Percentiles rank a stretch among this genome's conserved stretches.
phyloP scores from a whole-genome alignment of 345 rosid genomes.

The Cardamine resedifolia region DNA sequence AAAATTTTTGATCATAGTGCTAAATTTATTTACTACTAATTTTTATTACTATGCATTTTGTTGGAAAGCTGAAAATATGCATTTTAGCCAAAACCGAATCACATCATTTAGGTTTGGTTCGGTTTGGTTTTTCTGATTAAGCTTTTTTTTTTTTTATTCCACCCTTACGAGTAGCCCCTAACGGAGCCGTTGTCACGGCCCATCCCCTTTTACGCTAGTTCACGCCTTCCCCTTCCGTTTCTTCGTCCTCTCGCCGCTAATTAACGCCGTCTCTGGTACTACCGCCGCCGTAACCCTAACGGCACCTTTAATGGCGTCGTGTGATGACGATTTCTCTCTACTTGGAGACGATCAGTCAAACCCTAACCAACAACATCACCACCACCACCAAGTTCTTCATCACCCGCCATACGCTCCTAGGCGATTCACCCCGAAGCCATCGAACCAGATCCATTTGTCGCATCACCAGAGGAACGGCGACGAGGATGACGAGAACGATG shows the following conservation, averaged over 20 bases:
- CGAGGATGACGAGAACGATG: slow-evolving; percentile 48
- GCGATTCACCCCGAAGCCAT: slow-evolving; percentile 40
- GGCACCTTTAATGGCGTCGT: slow-evolving; percentile 69
- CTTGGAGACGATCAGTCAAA: slow-evolving; percentile 60
- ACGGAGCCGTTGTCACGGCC: slow-evolving; percentile 76
- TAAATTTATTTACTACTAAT: neutral
- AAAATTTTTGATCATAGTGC: neutral
- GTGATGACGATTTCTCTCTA: slow-evolving; percentile 87
- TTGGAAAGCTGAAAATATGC: neutral
- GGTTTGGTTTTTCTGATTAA: neutral
- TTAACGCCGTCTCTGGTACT: slow-evolving; percentile 49
- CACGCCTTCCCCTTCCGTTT: slow-evolving; percentile 49
- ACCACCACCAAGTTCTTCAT: slow-evolving; percentile 47
- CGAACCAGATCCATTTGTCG: slow-evolving; percentile 46
- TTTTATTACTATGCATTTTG: neutral
- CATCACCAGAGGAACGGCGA: slow-evolving; percentile 40
- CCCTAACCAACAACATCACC: slow-evolving; percentile 46
- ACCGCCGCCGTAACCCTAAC: slow-evolving; percentile 56
- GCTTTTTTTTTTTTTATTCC: neutral
- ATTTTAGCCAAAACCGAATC: neutral
- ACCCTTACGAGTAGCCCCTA: slow-evolving; percentile 34
- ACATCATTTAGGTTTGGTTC: neutral
- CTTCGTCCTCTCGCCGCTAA: slow-evolving; percentile 53
- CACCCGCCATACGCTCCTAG: slow-evolving; percentile 49
- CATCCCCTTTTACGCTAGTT: slow-evolving; percentile 23